Base-by-base conservation (phyloP, 1,284 basidiomycete species). In the Megacollybia platyphylla region DNA sequence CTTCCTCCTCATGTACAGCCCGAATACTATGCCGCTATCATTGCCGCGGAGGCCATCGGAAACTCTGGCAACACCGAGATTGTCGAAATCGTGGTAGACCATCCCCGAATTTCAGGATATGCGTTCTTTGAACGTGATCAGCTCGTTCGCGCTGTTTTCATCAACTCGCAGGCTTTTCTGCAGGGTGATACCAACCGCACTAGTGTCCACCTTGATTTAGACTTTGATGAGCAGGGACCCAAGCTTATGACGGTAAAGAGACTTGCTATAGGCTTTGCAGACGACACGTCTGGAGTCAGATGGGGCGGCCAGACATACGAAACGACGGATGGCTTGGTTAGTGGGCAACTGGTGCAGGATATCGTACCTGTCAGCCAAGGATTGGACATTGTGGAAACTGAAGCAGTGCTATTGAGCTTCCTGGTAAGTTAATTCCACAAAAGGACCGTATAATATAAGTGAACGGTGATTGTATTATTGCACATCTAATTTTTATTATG, bases 231-330 rank as follows among this genome's bases (percentile, higher is more conserved):
- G 15, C 31, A 34, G 7, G 31, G 31, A 15, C 31, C 15, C 15
- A 34, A 3, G 15, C 11, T 11, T 11, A 34, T 34, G 31, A 15
- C 15, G 11, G 10, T 6, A 15, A 34, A 38, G 10, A 15, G 36
- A 38, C 36, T 48, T 2, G n/a, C 18, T 15, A 27, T 18, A 32
- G 71, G 74, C 27, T 66, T 72, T 49, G 74, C 76, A 11, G 73
- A 79, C 49, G 75, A 74, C 48, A 65, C 62, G 1, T 58, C 61
- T 35, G 72, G 72, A 28, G 43, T 81, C 42, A 75, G 65, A 0
- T 80, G 76, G 76, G 79, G 68, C 40, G 78, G 78, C 2, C 76
- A 78, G 55, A 73, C 68, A 2, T 82, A 73, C 45, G 79, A 81
- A 54, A 81, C 76, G 0, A 39, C 49, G 28, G 60, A 75, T 46